phyloP scores from a whole-genome alignment of 306 rosid genomes.

The Inga leiocalycina region DNA sequence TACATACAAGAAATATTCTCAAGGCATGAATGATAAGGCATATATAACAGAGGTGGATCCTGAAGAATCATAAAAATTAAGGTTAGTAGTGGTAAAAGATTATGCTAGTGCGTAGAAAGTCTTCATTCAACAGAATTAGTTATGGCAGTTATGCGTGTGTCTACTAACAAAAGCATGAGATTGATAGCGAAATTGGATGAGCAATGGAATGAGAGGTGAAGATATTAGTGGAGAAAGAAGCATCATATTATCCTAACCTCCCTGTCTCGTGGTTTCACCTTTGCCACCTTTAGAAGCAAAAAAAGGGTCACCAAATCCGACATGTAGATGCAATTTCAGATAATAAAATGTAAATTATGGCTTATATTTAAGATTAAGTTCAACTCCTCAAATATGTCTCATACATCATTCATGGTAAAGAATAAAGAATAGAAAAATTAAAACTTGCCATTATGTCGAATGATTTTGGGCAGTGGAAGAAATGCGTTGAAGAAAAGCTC shows the following conservation, averaged over 20 bases:
- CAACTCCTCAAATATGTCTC: no score
- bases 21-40: background rate
- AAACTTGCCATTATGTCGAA: background rate
- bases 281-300: slow-evolving; percentile 32
- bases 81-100: background rate
- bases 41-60: background rate
- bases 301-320: background rate
- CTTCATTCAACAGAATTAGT: slow-evolving; percentile 7
- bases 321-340: slow-evolving; percentile 3
- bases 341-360: no score
- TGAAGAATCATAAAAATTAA: background rate
- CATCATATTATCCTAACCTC: background rate
- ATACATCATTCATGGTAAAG: no score
- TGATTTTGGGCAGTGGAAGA: background rate
- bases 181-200: slow-evolving; percentile 25
- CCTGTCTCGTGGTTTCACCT: background rate
- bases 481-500: background rate
- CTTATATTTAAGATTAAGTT: no score
- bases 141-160: slow-evolving; percentile 16
- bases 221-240: background rate
- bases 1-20: background rate
- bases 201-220: slow-evolving; percentile 25
- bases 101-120: background rate
- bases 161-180: background rate
- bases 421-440: background rate